Percentiles rank a stretch among this genome's conserved stretches.
phyloP scores from a whole-genome alignment of 73 alveolate species.

The Stentor coeruleus region DNA sequence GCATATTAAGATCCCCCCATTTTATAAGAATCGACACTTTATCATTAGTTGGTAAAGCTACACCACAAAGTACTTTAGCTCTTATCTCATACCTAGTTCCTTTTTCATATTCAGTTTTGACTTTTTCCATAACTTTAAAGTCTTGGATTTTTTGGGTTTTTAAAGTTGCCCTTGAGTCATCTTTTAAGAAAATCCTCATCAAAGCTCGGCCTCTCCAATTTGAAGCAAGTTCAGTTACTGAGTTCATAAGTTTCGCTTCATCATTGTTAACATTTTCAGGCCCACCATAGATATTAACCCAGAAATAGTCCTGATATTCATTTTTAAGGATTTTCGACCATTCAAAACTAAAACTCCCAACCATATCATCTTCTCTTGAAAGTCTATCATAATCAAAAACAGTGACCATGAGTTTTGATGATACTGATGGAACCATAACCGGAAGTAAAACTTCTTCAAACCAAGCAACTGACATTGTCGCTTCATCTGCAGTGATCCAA shows the following conservation, averaged over 20 bases:
- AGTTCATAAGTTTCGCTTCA: neutral
- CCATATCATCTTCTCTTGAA: constrained; percentile 14
- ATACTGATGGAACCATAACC: constrained; percentile 13
- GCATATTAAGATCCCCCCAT: neutral
- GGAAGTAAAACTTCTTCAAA: constrained; percentile 22
- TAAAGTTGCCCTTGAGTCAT: neutral
- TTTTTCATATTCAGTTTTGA: neutral
- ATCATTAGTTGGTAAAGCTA: neutral
- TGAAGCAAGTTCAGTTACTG: constrained; percentile 4
- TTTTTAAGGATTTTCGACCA: neutral
- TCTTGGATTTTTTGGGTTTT: neutral
- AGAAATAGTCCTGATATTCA: neutral
- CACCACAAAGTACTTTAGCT: neutral
- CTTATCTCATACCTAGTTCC: neutral
- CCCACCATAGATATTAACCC: constrained; percentile 84
- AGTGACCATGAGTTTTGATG: neutral
- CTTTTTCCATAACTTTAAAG: neutral
- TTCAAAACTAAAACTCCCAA: neutral
- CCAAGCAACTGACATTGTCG: constrained; percentile 1
- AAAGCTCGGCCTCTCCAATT: constrained; percentile 28
- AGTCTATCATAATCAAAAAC: constrained; percentile 3
- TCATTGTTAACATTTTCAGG: constrained; percentile 41
- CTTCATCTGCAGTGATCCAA: neutral
- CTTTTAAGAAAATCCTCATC: neutral
- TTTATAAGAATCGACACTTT: neutral